A percentile compares a stretch with the other conserved stretches of the same genome.
Conservation (phyloP, 129 eudicot species). For the Oenanthe sinensis region DNA sequence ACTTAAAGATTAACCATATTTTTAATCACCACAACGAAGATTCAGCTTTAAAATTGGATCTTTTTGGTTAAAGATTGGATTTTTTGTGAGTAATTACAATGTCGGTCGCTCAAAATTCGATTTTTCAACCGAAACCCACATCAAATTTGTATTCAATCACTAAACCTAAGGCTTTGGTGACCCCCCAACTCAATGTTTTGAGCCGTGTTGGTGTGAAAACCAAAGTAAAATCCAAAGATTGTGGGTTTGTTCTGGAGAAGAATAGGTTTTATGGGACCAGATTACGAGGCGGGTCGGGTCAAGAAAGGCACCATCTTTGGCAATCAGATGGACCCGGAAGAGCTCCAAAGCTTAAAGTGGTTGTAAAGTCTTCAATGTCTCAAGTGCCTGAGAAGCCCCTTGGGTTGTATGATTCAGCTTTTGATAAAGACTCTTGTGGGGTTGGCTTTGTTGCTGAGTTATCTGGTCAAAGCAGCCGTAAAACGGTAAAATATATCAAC, state of each 20-base stretch:
- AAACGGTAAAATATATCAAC: slow-evolving; percentile 50
- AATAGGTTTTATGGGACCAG: slow-evolving; percentile 34
- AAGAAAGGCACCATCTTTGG: slow-evolving; percentile 39
- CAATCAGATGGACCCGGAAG: slow-evolving; percentile 49
- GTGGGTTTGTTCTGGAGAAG: slow-evolving; percentile 31
- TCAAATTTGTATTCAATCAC: slow-evolving; percentile 9
- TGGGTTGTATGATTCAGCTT: slow-evolving; percentile 75
- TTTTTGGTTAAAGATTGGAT: background rate
- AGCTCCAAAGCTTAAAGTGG: slow-evolving; percentile 42
- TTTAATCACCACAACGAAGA: background rate
- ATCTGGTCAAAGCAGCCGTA: slow-evolving; percentile 73
- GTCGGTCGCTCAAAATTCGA: slow-evolving; percentile 64
- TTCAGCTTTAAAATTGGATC: background rate
- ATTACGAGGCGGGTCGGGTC: slow-evolving; percentile 30
- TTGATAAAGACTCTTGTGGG: slow-evolving; percentile 96
- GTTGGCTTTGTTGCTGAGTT: slow-evolving; percentile 97
- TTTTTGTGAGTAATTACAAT: slow-evolving; percentile 12
- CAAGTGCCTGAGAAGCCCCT: slow-evolving; percentile 90
- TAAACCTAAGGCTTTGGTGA: slow-evolving; percentile 6
- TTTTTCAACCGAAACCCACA: slow-evolving; percentile 16
- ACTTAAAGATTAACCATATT: background rate
- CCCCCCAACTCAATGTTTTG: slow-evolving; percentile 9
- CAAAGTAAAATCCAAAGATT: slow-evolving; percentile 19
- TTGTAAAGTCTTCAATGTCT: slow-evolving; percentile 60
- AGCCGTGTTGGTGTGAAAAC: slow-evolving; percentile 25